These are phyloP conservation scores for Podila epigama DNA, from an alignment of 192 early-diverging fungal species.

Conservation along the genomic window DNA sequence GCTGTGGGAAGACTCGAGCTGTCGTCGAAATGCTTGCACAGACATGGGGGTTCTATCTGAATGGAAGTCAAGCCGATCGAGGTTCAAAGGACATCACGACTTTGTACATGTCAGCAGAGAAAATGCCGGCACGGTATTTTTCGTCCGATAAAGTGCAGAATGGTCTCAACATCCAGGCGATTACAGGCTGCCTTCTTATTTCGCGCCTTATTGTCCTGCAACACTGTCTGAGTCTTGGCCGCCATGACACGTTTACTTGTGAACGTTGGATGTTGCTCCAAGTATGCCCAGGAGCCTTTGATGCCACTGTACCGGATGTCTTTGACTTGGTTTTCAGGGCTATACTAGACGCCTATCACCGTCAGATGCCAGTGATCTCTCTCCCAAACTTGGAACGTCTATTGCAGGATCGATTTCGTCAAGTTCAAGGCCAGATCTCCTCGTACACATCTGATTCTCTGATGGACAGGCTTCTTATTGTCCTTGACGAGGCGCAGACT, in stretches of 20 bases:
- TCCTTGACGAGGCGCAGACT: neutral
- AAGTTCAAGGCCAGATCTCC: slow-evolving; percentile 24
- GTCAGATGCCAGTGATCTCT: slow-evolving; percentile 8
- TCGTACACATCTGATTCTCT: slow-evolving; percentile 17
- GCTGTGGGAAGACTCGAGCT: slow-evolving; percentile 41
- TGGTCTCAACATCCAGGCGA: slow-evolving; percentile 40
- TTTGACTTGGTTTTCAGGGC: slow-evolving; percentile 34
- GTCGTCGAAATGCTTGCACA: slow-evolving; percentile 47
- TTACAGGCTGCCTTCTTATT: slow-evolving; percentile 32
- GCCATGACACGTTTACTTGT: slow-evolving; percentile 37
- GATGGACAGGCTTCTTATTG: neutral
- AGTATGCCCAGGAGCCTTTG: slow-evolving; percentile 49
- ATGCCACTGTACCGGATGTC: slow-evolving; percentile 23
- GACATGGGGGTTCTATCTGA: slow-evolving; percentile 42
- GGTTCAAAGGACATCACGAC: slow-evolving; percentile 42
- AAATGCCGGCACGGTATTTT: slow-evolving; percentile 25
- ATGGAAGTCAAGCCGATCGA: slow-evolving; percentile 33
- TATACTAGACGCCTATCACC: slow-evolving; percentile 21
- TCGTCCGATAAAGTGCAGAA: slow-evolving; percentile 41
- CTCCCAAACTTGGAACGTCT: slow-evolving; percentile 15
- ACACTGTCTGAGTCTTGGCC: slow-evolving; percentile 37
- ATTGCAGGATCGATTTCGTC: slow-evolving; percentile 26
- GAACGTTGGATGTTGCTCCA: slow-evolving; percentile 47
- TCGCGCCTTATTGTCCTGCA: slow-evolving; percentile 37
- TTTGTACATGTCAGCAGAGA: slow-evolving; percentile 23